phyloP scores from a whole-genome alignment of 2,329 filamentous ascomycete species.

The Beauveria australis region DNA sequence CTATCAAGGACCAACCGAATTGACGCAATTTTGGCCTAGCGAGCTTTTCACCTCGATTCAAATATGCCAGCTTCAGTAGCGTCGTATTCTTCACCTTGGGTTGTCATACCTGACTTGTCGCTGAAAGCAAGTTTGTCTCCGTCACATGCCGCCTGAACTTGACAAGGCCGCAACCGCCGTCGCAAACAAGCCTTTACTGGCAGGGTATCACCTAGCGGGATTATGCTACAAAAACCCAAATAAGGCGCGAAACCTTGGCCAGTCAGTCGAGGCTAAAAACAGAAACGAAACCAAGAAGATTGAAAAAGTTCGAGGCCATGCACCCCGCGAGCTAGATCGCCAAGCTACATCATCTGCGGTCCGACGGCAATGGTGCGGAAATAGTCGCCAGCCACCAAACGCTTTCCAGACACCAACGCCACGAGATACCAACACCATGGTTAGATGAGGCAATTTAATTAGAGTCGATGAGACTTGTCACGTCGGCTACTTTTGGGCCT shows the following conservation, averaged over 20 bases:
- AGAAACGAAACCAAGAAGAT: background rate
- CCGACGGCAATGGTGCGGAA: constrained; percentile 1
- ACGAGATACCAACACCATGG: background rate
- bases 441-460: background rate
- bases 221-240: background rate
- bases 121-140: background rate
- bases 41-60: background rate
- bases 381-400: background rate
- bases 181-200: background rate
- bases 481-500: background rate
- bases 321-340: background rate
- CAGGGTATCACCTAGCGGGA: no score
- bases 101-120: background rate
- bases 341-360: background rate
- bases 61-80: background rate
- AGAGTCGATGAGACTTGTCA: no score
- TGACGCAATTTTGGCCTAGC: background rate
- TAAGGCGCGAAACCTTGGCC: background rate
- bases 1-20: background rate
- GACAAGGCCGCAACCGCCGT: background rate
- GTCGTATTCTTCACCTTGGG: background rate
- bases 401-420: background rate
- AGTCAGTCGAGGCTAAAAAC: background rate
- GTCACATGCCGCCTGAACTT: background rate
- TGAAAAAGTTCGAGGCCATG: background rate